A percentile compares a stretch with the other conserved stretches of the same genome.
These are phyloP conservation scores for Cystobasidiaceae sp. DNA, from an alignment of 1,284 basidiomycete species.

Conservation along the genomic window DNA sequence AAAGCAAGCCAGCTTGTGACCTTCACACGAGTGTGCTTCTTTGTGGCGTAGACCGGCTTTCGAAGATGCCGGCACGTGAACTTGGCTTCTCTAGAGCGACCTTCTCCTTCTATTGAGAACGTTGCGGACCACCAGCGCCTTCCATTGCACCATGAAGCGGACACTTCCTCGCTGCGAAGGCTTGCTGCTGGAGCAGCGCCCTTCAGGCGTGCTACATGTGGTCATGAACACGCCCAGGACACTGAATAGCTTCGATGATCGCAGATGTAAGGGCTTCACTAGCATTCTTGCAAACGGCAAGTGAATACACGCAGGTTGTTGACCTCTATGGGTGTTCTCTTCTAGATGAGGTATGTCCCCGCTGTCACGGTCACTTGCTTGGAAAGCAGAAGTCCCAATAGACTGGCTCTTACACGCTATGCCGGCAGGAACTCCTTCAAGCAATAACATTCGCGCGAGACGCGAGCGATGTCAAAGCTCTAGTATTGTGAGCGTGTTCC, in stretches of 20 bases:
- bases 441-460: conserved; percentile 9
- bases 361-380: no score
- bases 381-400: no score
- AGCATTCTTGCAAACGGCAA: neutral
- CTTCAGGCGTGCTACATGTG: conserved; percentile 16
- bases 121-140: no score
- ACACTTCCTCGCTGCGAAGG: neutral
- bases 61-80: no score
- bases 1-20: no score
- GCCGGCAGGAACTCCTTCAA: conserved; percentile 15
- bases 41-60: no score
- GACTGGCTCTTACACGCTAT: no score
- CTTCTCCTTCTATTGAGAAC: no score
- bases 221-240: conserved; percentile 25
- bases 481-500: conserved; percentile 7
- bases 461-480: conserved; percentile 7
- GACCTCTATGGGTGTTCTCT: no score
- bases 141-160: neutral
- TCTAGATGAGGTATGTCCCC: no score
- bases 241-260: conserved; percentile 25
- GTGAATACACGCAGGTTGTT: neutral
- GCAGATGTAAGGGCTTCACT: conserved; percentile 8
- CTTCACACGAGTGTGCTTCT: no score
- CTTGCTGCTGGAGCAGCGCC: neutral
- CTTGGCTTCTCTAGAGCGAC: no score